Base-by-base conservation (phyloP, 2,329 filamentous ascomycete species). In the Pezicula carpinea region DNA sequence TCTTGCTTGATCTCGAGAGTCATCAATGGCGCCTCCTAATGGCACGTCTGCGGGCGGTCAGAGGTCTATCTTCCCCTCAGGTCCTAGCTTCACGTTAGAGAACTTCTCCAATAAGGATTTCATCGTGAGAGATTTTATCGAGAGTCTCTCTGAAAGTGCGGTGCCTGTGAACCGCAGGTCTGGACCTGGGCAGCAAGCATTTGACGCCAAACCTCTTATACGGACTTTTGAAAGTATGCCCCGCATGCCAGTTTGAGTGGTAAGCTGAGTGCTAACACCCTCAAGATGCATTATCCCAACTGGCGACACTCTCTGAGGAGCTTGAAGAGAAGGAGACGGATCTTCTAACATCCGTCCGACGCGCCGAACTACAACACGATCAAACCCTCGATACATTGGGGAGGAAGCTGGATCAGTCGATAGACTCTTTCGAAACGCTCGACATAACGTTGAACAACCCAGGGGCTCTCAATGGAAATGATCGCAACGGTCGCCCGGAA, bases 51-150 rank as follows among this genome's bases (percentile, higher is more conserved):
- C 53, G 40, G 56, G 55, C 21, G 59, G 51, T 48, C 47, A 46
- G 34, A 59, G 59, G 51, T 56, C 82, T 56, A 76, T 91, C 63
- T 92, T 88, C 64, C 85, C 86, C 48, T 82, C 82, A 66, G 87
- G 85, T 33, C 88, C 89, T 51, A 85, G 78, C 66, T 96, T 96
- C 71, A 89, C 83, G 8, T 76, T 97, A 51, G 89, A 96, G 38
- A 90, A 91, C 70, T 89, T 91, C 68, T 88, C 88, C 48, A 87
- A 77, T 65, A 87, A 87, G 60, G 93, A 97, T 70, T 99, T 97
- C 63, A 96, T 97, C 53, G 92, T 97, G 56, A 90, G 95, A 62
- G 93, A 99, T 71, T 99, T 99, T 65, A 85, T 99, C 59, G 95
- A 99, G 66, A 82, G 85, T 43, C 82, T 99, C 48, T 93, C 92